phyloP scores from a whole-genome alignment of 495 filamentous ascomycete species.

The Daldinia childiae region DNA sequence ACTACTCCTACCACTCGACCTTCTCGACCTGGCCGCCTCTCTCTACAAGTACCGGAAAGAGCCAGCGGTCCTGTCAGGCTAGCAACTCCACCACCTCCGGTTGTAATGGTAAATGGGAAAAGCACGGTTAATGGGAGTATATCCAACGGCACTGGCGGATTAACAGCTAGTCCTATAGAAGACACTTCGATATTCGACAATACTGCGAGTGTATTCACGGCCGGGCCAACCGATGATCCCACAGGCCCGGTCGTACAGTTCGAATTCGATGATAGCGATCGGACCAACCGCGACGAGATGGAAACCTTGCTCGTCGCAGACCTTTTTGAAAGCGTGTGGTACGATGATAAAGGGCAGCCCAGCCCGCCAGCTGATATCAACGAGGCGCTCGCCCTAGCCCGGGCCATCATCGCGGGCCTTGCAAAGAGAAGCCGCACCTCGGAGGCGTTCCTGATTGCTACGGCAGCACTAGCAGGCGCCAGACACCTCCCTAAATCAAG shows the following conservation, averaged over 20 bases:
- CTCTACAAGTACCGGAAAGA: constrained; percentile 82
- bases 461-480: constrained; percentile 60
- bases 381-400: constrained; percentile 58
- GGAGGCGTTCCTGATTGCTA: constrained; percentile 63
- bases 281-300: constrained; percentile 58
- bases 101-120: constrained; percentile 74
- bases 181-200: constrained; percentile 42
- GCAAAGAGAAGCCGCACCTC: constrained; percentile 52
- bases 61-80: constrained; percentile 77
- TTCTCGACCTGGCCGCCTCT: constrained; percentile 65
- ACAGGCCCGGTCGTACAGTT: constrained; percentile 34
- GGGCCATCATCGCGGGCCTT: constrained; percentile 57
- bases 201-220: constrained; percentile 36
- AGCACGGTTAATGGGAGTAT: constrained; percentile 31
- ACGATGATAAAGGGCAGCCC: constrained; percentile 46
- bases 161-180: constrained; percentile 27
- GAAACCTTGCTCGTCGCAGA: constrained; percentile 57
- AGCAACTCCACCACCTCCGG: constrained; percentile 72
- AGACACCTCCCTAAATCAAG: constrained; percentile 52
- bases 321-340: constrained; percentile 56
- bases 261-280: constrained; percentile 47
- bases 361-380: constrained; percentile 54
- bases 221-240: constrained; percentile 20
- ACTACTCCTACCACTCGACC: constrained; percentile 36
- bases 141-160: constrained; percentile 13